Evolutionary conservation across 768 basidiomycete species (phyloP), one percentile per base, ranked within the genome.

Genomic region (Erythrobasidium yunnanense): DNA sequence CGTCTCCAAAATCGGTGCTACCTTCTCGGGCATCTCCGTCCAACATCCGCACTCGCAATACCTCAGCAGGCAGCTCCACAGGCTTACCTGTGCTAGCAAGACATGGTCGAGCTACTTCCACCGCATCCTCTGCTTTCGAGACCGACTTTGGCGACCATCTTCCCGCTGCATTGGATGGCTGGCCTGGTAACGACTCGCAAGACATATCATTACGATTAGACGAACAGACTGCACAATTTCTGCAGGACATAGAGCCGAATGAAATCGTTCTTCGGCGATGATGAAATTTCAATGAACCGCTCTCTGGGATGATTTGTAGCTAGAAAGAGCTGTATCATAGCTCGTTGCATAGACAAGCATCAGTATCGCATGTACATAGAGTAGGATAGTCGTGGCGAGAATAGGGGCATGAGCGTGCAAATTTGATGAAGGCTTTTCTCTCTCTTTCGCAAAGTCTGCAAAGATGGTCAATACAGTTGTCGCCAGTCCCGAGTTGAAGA

Each of bases 131-230:
- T 18, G 45, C 56, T 25, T 13, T 58, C 11, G 34, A 46, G 33
- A 58, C 38, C 2, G 56, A 58, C 32, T 58, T 58, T 58, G 56
- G 56, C 5, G 56, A 58, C 27, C 56, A 46, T 47, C 25, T 58
- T 4, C 56, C 56, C 4, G 56, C 56, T 45, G 34, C 56, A 5
- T 58, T 45, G 4, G 56, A 58, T 23, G 56, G 56, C 4, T 58
- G 56, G 56, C 47, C 56, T 7, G 32, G 30, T 27, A 42, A 42
- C 27, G 38, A 58, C 35, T 45, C 38, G 4, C 56, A 58, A 35
- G 56, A 58, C 23, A 42, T 42, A 18, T 58, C 56, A 2, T 30
- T 58, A 2, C 5, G 56, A 22, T 45, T 58, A n/a, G 56, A 58
- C 47, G 56, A 58, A 29, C 34, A 42, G 42, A 58, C 56, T 4